Conservation (phyloP, 2,329 filamentous ascomycete genomes). For the Zasmidium cellare region DNA sequence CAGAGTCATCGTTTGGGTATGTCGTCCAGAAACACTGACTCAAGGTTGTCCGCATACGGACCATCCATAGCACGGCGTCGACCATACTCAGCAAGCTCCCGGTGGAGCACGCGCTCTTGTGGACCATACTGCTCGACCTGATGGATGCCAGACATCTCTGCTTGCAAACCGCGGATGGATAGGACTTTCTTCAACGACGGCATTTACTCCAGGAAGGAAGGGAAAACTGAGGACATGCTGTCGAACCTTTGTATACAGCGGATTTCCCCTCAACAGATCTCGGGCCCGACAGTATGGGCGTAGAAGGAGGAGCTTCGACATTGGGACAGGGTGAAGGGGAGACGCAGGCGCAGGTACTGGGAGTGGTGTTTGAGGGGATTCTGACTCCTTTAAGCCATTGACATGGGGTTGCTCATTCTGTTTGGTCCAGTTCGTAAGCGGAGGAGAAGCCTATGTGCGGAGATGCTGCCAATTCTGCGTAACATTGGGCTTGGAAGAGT, state of each 20-base stretch:
- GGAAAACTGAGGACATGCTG: background rate
- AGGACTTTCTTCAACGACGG: constrained; percentile 8
- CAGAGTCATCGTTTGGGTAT: background rate
- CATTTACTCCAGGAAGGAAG: background rate
- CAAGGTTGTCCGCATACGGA: constrained; percentile 29
- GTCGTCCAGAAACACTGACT: constrained; percentile 22
- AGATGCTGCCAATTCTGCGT: no score
- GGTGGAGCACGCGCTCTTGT: constrained; percentile 11
- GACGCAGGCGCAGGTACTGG: no score
- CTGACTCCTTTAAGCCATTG: no score
- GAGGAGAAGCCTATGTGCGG: no score
- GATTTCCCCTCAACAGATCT: background rate
- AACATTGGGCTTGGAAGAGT: no score
- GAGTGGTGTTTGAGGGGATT: no score
- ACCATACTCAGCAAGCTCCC: constrained; percentile 18
- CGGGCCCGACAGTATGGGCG: no score
- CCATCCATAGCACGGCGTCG: constrained; percentile 18
- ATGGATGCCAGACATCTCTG: constrained; percentile 11
- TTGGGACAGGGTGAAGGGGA: no score
- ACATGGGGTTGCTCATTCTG: no score
- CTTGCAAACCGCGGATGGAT: constrained; percentile 8
- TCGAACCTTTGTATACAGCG: background rate
- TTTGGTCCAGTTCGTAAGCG: no score
- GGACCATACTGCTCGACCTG: constrained; percentile 5
- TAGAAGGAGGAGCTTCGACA: no score